phyloP scores from a whole-genome alignment of 73 alveolate genomes.

The Tetrahymena borealis region DNA sequence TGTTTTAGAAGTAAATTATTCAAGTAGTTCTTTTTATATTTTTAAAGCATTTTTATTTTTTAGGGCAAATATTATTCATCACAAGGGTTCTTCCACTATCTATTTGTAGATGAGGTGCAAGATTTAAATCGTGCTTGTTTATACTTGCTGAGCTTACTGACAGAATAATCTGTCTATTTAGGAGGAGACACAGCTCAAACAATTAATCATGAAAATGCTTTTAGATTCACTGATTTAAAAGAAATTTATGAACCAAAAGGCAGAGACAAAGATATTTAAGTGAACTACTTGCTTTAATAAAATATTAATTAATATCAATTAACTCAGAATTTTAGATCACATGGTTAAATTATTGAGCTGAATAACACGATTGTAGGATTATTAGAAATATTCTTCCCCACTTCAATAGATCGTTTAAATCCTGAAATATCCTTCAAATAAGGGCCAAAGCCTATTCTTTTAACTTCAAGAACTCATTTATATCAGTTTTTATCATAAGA shows the following conservation, averaged over 20 bases:
- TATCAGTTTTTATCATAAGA: neutral
- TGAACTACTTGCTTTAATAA: neutral
- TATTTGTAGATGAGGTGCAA: neutral
- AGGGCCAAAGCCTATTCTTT: neutral
- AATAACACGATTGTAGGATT: neutral
- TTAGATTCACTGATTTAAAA: neutral
- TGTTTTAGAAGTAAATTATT: neutral
- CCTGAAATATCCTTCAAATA: neutral
- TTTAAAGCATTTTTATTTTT: neutral
- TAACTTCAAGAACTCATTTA: neutral
- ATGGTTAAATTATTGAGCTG: neutral
- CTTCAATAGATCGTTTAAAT: neutral
- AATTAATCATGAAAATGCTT: neutral
- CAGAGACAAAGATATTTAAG: neutral
- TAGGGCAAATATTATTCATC: neutral
- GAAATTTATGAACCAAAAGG: neutral
- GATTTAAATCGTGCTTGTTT: neutral
- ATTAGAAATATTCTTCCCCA: neutral
- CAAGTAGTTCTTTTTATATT: neutral
- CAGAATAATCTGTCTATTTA: neutral
- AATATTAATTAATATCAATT: neutral
- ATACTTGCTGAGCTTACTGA: neutral
- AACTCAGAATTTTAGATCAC: neutral
- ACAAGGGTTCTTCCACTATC: neutral
- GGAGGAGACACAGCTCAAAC: neutral